Evolutionary conservation across 2,329 filamentous ascomycete species (phyloP), one percentile per base, ranked within the genome.

Genomic region (Fusarium compactum): DNA sequence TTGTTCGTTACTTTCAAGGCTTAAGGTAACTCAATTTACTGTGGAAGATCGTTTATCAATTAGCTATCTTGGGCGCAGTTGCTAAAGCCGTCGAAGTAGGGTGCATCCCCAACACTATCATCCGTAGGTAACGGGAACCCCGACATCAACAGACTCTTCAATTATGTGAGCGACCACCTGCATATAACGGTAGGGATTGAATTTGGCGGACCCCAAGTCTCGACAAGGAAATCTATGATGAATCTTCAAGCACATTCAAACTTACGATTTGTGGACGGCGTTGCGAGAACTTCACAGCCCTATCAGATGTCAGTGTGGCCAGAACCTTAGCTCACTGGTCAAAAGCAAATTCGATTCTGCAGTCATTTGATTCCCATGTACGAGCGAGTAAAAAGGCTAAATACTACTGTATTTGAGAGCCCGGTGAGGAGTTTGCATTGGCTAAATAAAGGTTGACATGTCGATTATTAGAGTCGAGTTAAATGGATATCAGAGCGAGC

Each of bases 301-400:
- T 66, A 66, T 66, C 63, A 66, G 43, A 50, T 9, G 29, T 40
- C 20, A 29, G 30, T n/a, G 48, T 50, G 48, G 62, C 25, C 43
- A 46, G n/a, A 55, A 55, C 18, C 43, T 62, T 60, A 41, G 18
- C 27, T n/a, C 20, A n/a, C 20, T 18, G 27, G 41, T 18, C 11
- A 30, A 34, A 58, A 16, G 43, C 30, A 38, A 18, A 14, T 30
- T 20, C 18, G 22, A 44, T 38, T n/a, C 44, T 10, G 11, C 10
- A 38, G 53, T 46, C 40, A 44, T 40, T 60, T 43, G 47, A 24
- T 34, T 6, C 15, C 11, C 10, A 51, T 43, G 20, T 14, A 18
- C 6, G 58, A 30, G 46, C 30, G 27, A 11, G 27, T 51, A n/a
- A n/a, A 18, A 38, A 11, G 18, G 25, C 16, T 22, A 20, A 40